Percentiles rank a stretch among this genome's conserved stretches.
Conservation (phyloP, 331 rosid species). For the Telfairia occidentalis region DNA sequence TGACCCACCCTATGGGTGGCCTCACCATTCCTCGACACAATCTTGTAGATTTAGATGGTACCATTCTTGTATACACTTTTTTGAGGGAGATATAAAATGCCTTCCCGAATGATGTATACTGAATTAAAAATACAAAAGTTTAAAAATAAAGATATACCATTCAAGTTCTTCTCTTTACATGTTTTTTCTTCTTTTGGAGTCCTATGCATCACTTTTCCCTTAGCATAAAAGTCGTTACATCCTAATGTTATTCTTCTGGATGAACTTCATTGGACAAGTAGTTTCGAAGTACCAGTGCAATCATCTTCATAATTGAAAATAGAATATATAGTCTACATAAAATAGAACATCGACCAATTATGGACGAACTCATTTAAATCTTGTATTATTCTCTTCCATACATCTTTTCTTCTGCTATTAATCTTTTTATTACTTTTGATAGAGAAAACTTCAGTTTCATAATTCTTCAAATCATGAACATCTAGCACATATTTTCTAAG, state of each 20-base stretch:
- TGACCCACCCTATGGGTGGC: slow-evolving; percentile 12
- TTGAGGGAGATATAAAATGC: slow-evolving; percentile 7
- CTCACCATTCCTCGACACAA: slow-evolving; percentile 9
- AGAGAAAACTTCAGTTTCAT: background rate
- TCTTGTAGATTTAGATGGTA: background rate
- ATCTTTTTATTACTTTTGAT: background rate
- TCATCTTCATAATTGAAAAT: background rate
- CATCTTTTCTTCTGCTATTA: background rate
- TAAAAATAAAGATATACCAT: background rate
- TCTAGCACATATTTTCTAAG: background rate
- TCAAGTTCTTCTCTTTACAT: background rate
- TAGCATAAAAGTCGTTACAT: background rate
- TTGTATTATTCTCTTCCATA: background rate
- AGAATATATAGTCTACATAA: background rate
- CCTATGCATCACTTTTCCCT: background rate
- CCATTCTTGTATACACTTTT: background rate
- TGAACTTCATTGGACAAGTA: background rate
- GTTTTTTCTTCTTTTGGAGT: background rate
- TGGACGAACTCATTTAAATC: background rate
- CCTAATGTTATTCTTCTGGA: background rate
- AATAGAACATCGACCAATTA: background rate
- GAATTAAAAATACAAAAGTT: background rate
- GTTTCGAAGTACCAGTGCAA: background rate
- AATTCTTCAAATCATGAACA: background rate
- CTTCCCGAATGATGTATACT: background rate